Evolutionary conservation across 257 asterid species (phyloP), one percentile per base, ranked within the genome.

Genomic region (Ligustrum vulgare): DNA sequence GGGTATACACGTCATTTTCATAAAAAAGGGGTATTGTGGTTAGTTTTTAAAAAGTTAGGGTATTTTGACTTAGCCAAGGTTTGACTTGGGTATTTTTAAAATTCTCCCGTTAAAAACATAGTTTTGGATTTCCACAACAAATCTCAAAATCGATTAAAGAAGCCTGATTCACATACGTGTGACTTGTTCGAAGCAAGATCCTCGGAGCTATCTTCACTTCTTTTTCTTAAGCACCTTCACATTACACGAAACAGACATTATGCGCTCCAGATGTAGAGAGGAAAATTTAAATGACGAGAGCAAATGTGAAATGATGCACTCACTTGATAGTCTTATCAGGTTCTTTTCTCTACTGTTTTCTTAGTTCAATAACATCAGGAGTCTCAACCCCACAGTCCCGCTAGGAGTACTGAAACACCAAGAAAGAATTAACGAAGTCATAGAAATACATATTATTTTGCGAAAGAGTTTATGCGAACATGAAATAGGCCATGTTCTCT

Each of bases 381-480:
- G 97, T 94, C 86, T 92, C 97, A 68, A 94, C 98, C 8, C 98
- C 98, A 74, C 96, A n/a, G n/a, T n/a, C n/a, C n/a, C n/a, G n/a
- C n/a, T 94, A 74, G 98, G 98, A 56, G 98, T 94, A 79, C 95
- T 92, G 78, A 73, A 78, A 78, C 75, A 83, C 58, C 33, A 79
- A 68, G 43, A 81, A 37, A 37, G 43, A 37, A 37, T 37, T 28
- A 28, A 37, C 8, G 8, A 37, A 37, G 43, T 37, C 43, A 8
- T 2, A 1, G 12, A 37, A 37, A 37, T 11, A 8, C 43, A 8
- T 37, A 6, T 37, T 37, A 2, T 37, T 37, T 51, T 31, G 78
- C 60, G 60, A 81, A 69, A 54, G 35, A 75, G 37, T 37, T 47
- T 56, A 28, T 11, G 49, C 49, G 11, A 41, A 41, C 49, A 41